Percentiles rank a stretch among this genome's conserved stretches.
These are phyloP conservation scores for Cercophora samala DNA, from an alignment of 495 filamentous ascomycete genomes.

Conservation along the genomic window DNA sequence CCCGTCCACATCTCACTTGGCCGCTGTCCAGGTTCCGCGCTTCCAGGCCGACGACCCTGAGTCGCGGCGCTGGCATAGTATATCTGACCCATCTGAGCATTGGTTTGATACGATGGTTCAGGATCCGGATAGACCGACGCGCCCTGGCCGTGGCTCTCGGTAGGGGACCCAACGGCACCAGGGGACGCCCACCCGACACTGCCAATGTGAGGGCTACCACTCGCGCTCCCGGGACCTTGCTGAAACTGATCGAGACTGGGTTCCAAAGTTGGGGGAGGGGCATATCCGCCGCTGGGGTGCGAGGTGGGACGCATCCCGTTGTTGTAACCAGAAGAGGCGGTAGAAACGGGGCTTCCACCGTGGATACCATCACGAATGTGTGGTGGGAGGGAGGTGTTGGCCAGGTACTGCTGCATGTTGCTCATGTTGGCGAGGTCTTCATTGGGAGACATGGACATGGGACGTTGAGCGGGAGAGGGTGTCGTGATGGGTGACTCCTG, in stretches of 20 bases:
- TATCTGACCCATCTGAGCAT: constrained; percentile 54
- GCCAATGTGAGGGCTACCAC: constrained; percentile 69
- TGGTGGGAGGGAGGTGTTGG: constrained; percentile 68
- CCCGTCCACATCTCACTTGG: constrained; percentile 43
- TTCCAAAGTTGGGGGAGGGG: constrained; percentile 81
- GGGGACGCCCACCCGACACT: constrained; percentile 73
- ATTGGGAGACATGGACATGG: constrained; percentile 73
- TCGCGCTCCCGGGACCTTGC: constrained; percentile 60
- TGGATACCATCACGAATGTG: constrained; percentile 72
- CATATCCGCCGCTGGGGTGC: constrained; percentile 69
- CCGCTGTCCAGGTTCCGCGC: constrained; percentile 61
- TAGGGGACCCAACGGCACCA: constrained; percentile 62
- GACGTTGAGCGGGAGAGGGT: constrained; percentile 76
- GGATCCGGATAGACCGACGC: constrained; percentile 71
- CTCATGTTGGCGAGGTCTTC: constrained; percentile 71
- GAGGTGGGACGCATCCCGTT: constrained; percentile 60
- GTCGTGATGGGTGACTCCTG: constrained; percentile 80
- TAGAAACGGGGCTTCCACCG: constrained; percentile 64
- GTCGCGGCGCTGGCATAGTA: constrained; percentile 60
- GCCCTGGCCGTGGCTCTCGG: constrained; percentile 53
- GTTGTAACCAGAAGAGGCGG: constrained; percentile 62
- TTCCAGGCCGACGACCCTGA: constrained; percentile 58
- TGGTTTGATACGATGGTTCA: constrained; percentile 49
- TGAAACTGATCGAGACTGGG: constrained; percentile 73
- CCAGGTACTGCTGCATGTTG: constrained; percentile 66